Conservation (phyloP, 2,329 filamentous ascomycete species). For the Ophiostoma pallidulum region DNA sequence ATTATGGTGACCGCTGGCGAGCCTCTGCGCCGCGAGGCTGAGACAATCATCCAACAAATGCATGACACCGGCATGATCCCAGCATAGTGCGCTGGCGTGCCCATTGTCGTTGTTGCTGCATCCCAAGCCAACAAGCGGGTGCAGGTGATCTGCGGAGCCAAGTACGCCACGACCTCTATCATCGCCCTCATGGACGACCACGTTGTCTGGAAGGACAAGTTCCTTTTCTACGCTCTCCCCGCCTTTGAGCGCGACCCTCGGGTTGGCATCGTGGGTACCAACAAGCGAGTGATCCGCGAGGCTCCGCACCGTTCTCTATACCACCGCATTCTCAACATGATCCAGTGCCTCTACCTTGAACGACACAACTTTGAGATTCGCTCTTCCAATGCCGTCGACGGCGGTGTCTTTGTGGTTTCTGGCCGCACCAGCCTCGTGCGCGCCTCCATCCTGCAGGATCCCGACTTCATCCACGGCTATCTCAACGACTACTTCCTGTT, state of each 20-base stretch:
- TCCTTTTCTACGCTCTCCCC: slow-evolving; percentile 33
- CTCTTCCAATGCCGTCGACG: slow-evolving; percentile 46
- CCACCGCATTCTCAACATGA: slow-evolving; percentile 39
- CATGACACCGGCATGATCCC: neutral
- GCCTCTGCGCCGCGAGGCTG: slow-evolving; percentile 18
- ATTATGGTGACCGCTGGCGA: slow-evolving; percentile 37
- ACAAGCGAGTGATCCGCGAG: slow-evolving; percentile 41
- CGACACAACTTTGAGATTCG: slow-evolving; percentile 54
- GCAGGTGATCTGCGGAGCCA: slow-evolving; percentile 35
- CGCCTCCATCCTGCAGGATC: slow-evolving; percentile 37
- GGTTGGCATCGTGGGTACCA: slow-evolving; percentile 47
- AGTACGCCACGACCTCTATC: slow-evolving; percentile 29
- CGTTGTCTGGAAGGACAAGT: slow-evolving; percentile 37
- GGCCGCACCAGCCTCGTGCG: slow-evolving; percentile 44
- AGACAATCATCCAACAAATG: slow-evolving; percentile 5
- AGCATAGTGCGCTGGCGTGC: neutral
- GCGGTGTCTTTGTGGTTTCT: slow-evolving; percentile 49
- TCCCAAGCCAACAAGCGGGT: slow-evolving; percentile 36
- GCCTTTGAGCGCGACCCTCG: slow-evolving; percentile 31
- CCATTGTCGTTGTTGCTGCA: slow-evolving; percentile 25
- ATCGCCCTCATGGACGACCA: slow-evolving; percentile 43
- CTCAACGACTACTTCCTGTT: slow-evolving; percentile 42
- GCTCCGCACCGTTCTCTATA: slow-evolving; percentile 18
- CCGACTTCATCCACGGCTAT: slow-evolving; percentile 34
- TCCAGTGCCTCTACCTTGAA: slow-evolving; percentile 50